Evolutionary conservation across 192 early-diverging fungal species (phyloP).

Genomic region (Podila epigama): DNA sequence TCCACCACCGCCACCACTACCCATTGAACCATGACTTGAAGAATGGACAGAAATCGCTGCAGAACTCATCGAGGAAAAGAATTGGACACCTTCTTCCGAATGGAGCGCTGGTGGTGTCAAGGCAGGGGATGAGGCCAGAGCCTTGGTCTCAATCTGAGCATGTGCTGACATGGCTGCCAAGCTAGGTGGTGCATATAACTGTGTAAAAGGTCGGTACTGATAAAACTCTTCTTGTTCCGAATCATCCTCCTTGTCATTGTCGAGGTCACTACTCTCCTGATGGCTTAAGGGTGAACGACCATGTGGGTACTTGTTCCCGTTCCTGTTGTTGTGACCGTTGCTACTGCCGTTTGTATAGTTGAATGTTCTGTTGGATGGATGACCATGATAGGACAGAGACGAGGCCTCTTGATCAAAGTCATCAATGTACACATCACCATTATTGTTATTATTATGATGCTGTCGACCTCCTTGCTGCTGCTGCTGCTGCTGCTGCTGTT

Average conservation of each 20-base stretch:
- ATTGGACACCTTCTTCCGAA: conserved; percentile 28
- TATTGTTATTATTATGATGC: too few relatives aligned
- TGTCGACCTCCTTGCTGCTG: not conserved
- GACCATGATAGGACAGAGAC: too few relatives aligned
- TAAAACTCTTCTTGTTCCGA: not conserved
- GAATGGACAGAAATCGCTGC: conserved; percentile 14
- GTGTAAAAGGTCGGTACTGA: conserved; percentile 11
- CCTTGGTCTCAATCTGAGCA: conserved; percentile 28
- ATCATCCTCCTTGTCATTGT: not conserved
- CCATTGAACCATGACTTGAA: too few relatives aligned
- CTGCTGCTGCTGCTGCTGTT: not conserved
- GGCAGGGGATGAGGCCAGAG: conserved; percentile 20
- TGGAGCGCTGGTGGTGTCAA: conserved; percentile 19
- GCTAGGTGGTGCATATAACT: conserved; percentile 26
- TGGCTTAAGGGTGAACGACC: not conserved
- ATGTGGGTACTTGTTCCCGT: not conserved
- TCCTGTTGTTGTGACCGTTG: not conserved
- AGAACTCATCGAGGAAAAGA: conserved; percentile 1
- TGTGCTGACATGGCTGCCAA: conserved; percentile 18
- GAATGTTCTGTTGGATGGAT: too few relatives aligned
- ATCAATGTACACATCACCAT: conserved; percentile 3
- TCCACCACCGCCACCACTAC: too few relatives aligned
- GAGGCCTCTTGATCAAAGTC: conserved; percentile 21
- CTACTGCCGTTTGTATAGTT: not conserved
- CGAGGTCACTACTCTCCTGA: not conserved